Conservation (phyloP, 768 basidiomycete species). For the Glaciozyma antarctica region DNA sequence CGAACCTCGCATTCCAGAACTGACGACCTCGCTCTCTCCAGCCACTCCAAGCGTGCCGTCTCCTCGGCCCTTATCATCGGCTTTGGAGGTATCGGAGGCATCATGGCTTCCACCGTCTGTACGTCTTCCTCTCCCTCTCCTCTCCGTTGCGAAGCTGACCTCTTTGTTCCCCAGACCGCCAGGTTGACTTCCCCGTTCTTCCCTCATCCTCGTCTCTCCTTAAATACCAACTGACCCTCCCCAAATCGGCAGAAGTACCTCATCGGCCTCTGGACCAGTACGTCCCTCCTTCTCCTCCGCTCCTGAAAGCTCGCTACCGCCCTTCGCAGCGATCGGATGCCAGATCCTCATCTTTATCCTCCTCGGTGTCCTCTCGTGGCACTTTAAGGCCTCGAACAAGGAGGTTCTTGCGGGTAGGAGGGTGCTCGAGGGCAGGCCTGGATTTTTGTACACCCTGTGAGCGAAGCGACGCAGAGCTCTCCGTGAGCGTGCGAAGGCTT, state of each 20-base stretch:
- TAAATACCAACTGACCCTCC: too few species aligned
- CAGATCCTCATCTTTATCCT: constrained; percentile 24
- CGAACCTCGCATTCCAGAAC: too few species aligned
- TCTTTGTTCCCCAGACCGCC: constrained; percentile 4
- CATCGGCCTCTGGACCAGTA: constrained; percentile 17
- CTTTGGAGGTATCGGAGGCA: constrained; percentile 33
- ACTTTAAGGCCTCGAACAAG: constrained; percentile 23
- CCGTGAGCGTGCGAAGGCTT: too few species aligned
- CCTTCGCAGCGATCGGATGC: constrained; percentile 13
- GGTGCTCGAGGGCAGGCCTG: constrained; percentile 21
- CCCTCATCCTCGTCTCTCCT: too few species aligned
- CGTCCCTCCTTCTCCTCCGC: too few species aligned
- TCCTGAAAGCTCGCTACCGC: too few species aligned
- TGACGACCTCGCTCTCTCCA: too few species aligned
- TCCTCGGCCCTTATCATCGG: constrained; percentile 31
- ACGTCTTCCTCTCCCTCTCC: too few species aligned
- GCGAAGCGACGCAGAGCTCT: too few species aligned
- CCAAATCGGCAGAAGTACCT: constrained; percentile 2
- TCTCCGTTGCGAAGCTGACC: too few species aligned
- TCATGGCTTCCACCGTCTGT: constrained; percentile 25
- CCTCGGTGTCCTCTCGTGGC: constrained; percentile 11
- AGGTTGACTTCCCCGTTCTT: constrained; percentile 19
- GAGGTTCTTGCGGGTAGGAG: constrained; percentile 13
- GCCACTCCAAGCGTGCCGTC: constrained; percentile 35
- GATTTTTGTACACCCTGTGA: constrained; percentile 34